These are phyloP conservation scores for Aspergillus versicolor DNA, from an alignment of 2,329 filamentous ascomycete species.

Conservation along the genomic window DNA sequence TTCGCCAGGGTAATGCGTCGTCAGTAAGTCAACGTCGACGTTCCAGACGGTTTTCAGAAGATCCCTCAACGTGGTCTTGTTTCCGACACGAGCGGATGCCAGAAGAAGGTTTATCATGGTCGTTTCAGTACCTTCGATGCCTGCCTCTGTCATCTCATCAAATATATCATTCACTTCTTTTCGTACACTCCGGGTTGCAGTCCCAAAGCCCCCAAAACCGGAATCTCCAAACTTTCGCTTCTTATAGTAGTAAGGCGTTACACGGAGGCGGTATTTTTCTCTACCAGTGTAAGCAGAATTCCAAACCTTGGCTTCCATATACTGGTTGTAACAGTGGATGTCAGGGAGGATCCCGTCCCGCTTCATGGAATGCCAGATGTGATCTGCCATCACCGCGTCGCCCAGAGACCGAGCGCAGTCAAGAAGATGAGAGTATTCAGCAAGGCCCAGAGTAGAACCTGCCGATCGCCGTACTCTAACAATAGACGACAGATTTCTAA, in stretches of 20 bases:
- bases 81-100: slow-evolving; percentile 54
- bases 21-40: slow-evolving; percentile 48
- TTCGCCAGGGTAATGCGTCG: slow-evolving; percentile 17
- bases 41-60: slow-evolving; percentile 56
- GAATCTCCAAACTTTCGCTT: slow-evolving; percentile 24
- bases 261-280: slow-evolving; percentile 40
- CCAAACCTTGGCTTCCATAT: slow-evolving; percentile 53
- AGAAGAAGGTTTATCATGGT: slow-evolving; percentile 56
- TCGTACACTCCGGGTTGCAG: slow-evolving; percentile 32
- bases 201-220: slow-evolving; percentile 33
- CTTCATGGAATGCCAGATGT: slow-evolving; percentile 49
- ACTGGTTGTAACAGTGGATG: slow-evolving; percentile 55
- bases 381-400: slow-evolving; percentile 42
- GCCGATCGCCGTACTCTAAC: slow-evolving; percentile 37
- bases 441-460: slow-evolving; percentile 40
- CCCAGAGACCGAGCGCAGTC: slow-evolving; percentile 51
- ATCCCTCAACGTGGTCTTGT: slow-evolving; percentile 46
- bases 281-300: slow-evolving; percentile 40
- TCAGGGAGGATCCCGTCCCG: slow-evolving; percentile 43
- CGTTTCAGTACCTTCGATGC: slow-evolving; percentile 49
- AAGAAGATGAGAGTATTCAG: slow-evolving; percentile 56
- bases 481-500: slow-evolving; percentile 37
- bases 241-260: slow-evolving; percentile 32
- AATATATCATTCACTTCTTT: slow-evolving; percentile 43
- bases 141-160: slow-evolving; percentile 47